These are phyloP conservation scores for Dimocarpus longan DNA, from an alignment of 345 rosid genomes.

Conservation along the genomic window DNA sequence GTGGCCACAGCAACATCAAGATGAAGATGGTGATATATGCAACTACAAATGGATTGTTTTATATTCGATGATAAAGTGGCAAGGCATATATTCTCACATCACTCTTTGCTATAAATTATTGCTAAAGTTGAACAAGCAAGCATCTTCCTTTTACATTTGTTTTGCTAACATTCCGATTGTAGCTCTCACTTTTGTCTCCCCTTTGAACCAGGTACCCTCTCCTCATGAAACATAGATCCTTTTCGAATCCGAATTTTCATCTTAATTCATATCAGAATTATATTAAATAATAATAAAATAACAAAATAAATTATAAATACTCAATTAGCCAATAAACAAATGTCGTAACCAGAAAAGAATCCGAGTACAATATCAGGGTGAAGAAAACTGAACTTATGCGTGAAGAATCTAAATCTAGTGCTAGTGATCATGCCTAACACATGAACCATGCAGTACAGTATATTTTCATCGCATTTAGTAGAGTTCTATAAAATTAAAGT, in stretches of 20 bases:
- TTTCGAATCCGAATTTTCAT: not conserved
- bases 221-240: not conserved
- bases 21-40: not conserved
- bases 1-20: not conserved
- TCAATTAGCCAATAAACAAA: too few species aligned
- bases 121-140: conserved; percentile 22
- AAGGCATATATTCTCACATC: conserved; percentile 11
- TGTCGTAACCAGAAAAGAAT: not conserved
- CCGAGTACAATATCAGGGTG: not conserved
- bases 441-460: not conserved
- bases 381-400: not conserved
- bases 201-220: conserved; percentile 1
- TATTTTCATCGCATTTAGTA: not conserved
- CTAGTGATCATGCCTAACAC: not conserved
- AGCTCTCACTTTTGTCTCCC: conserved; percentile 22
- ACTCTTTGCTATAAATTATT: not conserved
- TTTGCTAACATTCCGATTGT: conserved; percentile 33
- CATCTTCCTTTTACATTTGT: conserved; percentile 17
- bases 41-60: not conserved
- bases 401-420: not conserved
- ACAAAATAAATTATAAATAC: too few species aligned
- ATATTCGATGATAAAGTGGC: not conserved
- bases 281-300: not conserved
- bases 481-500: not conserved
- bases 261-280: not conserved